Conservation (phyloP, 768 basidiomycete species). For the Mycena vulgaris region DNA sequence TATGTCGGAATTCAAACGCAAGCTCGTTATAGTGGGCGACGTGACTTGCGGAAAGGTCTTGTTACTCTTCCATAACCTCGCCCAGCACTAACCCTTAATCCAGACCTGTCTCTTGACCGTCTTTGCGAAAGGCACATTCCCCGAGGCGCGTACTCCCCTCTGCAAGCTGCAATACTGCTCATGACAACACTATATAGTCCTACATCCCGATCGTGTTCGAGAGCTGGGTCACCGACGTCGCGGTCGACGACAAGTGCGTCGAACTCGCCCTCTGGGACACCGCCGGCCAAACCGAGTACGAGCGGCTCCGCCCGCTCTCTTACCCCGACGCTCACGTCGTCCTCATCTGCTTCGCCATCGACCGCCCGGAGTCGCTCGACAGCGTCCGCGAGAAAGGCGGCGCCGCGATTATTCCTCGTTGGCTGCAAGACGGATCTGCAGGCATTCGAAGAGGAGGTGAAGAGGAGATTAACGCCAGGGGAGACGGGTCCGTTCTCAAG, state of each 20-base stretch:
- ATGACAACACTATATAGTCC: conserved; percentile 71
- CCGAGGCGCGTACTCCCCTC: conserved; percentile 81
- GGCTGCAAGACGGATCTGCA: conserved; percentile 99
- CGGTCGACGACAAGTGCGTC: conserved; percentile 98
- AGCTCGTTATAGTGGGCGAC: conserved; percentile 99
- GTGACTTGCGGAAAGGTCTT: conserved; percentile 95
- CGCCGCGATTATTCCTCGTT: conserved; percentile 84
- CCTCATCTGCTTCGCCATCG: conserved; percentile 98
- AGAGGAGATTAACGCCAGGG: conserved; percentile 93
- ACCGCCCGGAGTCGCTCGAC: conserved; percentile 97
- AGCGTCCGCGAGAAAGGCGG: conserved; percentile 99
- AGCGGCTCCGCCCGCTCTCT: conserved; percentile 96
- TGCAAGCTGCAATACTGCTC: not conserved
- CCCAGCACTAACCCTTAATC: conserved; percentile 24
- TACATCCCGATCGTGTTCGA: conserved; percentile 99
- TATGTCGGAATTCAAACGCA: conserved; percentile 99
- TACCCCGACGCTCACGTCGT: conserved; percentile 99
- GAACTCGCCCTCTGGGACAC: conserved; percentile 99
- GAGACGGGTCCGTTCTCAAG: too few relatives aligned
- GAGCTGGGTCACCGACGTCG: conserved; percentile 99
- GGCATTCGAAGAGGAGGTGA: conserved; percentile 94
- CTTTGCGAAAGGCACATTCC: conserved; percentile 97
- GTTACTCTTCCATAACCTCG: conserved; percentile 17
- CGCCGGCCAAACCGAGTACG: conserved; percentile 99
- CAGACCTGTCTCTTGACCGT: conserved; percentile 96